These are phyloP conservation scores for Raffaelea albimanens DNA, from an alignment of 2,329 filamentous ascomycete species.

Conservation along the genomic window DNA sequence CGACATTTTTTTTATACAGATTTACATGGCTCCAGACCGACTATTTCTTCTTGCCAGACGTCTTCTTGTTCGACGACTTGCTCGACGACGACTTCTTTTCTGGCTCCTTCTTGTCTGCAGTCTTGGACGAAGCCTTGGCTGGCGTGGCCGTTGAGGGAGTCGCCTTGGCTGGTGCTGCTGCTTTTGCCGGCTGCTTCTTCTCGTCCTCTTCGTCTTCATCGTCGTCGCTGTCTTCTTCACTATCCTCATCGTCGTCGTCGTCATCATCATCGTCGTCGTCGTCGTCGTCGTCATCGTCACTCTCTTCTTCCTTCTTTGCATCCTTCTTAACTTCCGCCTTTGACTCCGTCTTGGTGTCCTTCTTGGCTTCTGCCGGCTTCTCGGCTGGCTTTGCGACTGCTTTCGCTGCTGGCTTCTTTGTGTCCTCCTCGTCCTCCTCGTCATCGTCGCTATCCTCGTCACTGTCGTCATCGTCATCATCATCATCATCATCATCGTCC, in stretches of 20 bases:
- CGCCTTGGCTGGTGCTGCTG: too few relatives aligned
- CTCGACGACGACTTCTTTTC: background rate
- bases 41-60: background rate
- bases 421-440: background rate
- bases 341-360: background rate
- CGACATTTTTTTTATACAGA: too few relatives aligned
- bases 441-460: background rate
- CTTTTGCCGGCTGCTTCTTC: too few relatives aligned
- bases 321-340: background rate
- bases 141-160: too few relatives aligned
- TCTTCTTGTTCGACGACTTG: background rate
- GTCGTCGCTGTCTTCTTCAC: too few relatives aligned
- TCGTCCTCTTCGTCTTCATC: too few relatives aligned
- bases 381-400: background rate
- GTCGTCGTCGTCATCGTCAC: too few relatives aligned
- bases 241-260: too few relatives aligned
- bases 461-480: background rate
- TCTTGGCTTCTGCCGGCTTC: background rate
- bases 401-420: background rate
- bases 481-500: conserved; percentile 11
- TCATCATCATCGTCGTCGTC: too few relatives aligned
- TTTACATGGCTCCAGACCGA: too few relatives aligned
- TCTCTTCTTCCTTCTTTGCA: background rate
- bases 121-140: background rate
- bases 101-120: background rate